phyloP scores from a whole-genome alignment of 305 asterid genomes.

The Fraxinus ornus region DNA sequence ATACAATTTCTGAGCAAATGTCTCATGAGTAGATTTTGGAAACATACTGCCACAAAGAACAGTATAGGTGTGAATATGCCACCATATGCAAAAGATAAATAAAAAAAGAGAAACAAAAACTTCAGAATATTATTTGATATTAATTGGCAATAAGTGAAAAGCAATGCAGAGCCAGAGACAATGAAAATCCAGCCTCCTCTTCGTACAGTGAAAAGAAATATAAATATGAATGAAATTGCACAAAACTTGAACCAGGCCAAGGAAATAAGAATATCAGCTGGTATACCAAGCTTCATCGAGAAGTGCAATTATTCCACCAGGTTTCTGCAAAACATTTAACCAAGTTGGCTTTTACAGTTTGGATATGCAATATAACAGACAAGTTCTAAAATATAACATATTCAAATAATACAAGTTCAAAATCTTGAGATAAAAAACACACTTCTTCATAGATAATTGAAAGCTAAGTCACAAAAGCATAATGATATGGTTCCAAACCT shows the following conservation, averaged over 20 bases:
- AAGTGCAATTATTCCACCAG: too few species aligned
- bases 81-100: constrained; percentile 10
- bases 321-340: constrained; percentile 33
- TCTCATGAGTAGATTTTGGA: too few species aligned
- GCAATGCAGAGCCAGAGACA: not conserved
- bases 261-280: not conserved
- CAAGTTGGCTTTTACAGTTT: constrained; percentile 9
- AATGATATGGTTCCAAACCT: constrained; percentile 40
- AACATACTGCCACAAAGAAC: constrained; percentile 40
- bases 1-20: too few species aligned
- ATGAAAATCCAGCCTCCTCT: not conserved
- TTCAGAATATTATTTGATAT: constrained; percentile 16
- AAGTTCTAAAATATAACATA: not conserved
- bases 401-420: constrained; percentile 3
- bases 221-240: not conserved
- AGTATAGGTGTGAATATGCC: constrained; percentile 14
- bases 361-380: constrained; percentile 11
- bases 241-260: not conserved
- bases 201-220: not conserved
- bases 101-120: not conserved
- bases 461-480: constrained; percentile 19
- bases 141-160: constrained; percentile 24
- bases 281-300: constrained; percentile 36
- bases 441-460: not conserved
- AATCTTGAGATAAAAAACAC: not conserved